Percentiles rank a stretch among this genome's conserved stretches.
Conservation (phyloP, 768 basidiomycete genomes). For the Suillus clintonianus region DNA sequence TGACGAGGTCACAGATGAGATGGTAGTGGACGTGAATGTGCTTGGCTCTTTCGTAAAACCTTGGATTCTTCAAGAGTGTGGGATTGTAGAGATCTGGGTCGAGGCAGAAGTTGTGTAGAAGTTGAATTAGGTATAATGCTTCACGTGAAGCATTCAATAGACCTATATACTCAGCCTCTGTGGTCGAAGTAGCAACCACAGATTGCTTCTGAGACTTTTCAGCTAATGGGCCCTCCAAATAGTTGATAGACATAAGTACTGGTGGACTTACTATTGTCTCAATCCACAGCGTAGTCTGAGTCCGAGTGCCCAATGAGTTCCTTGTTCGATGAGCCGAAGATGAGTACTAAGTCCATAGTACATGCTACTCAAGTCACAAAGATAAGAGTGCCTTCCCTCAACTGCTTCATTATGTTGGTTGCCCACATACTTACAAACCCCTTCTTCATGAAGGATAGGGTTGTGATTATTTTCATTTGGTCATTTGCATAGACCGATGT, state of each 20-base stretch:
- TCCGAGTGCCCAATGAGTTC: not conserved
- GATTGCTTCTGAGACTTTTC: not conserved
- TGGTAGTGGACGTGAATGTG: slow-evolving; percentile 36
- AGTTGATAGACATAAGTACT: not conserved
- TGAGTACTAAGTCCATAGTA: not conserved
- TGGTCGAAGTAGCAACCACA: not conserved
- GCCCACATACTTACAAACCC: no score
- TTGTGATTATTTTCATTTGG: no score
- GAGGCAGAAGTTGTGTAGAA: slow-evolving; percentile 17
- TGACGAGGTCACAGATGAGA: slow-evolving; percentile 18
- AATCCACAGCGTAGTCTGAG: not conserved
- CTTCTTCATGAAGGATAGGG: no score
- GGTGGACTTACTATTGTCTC: not conserved
- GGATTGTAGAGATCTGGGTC: not conserved
- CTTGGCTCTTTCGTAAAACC: slow-evolving; percentile 32
- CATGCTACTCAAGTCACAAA: no score
- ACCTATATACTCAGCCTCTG: not conserved
- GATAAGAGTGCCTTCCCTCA: no score
- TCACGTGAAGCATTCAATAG: not conserved
- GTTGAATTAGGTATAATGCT: not conserved
- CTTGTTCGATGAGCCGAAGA: not conserved
- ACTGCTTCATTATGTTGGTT: no score
- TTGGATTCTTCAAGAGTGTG: slow-evolving; percentile 21
- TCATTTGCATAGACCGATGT: no score
- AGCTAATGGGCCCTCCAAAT: not conserved